A percentile compares a stretch with the other conserved stretches of the same genome.
phyloP scores from a whole-genome alignment of 1,139 yeast species.

The Yamadazyma atmosphaerica region DNA sequence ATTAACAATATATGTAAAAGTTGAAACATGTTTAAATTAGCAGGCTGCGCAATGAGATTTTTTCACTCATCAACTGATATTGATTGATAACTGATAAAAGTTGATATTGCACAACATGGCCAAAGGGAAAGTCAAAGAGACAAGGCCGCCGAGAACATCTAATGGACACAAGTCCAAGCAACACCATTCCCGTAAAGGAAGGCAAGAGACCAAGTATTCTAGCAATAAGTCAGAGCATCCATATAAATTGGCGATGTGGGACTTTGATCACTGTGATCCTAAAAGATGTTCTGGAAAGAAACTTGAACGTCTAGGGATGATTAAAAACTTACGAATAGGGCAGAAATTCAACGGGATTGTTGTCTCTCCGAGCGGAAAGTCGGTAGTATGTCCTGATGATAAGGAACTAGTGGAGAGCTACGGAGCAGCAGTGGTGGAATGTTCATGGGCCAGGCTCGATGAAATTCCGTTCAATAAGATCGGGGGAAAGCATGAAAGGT shows the following conservation, averaged over 20 bases:
- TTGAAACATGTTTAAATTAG: slow-evolving; percentile 1
- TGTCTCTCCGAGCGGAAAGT: slow-evolving; percentile 90
- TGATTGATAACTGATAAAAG: not conserved
- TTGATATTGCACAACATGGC: not conserved
- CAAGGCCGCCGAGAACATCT: slow-evolving; percentile 33
- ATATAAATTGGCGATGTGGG: slow-evolving; percentile 85
- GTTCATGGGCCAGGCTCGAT: slow-evolving; percentile 96
- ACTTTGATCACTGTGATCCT: slow-evolving; percentile 98
- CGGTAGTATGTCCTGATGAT: slow-evolving; percentile 91
- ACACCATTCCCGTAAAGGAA: slow-evolving; percentile 49
- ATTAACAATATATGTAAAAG: slow-evolving; percentile 5
- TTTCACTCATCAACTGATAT: too few species aligned
- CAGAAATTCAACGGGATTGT: slow-evolving; percentile 90
- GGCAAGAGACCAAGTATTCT: slow-evolving; percentile 50
- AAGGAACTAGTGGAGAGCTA: slow-evolving; percentile 67
- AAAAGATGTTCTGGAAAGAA: slow-evolving; percentile 97
- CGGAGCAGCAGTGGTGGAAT: slow-evolving; percentile 97
- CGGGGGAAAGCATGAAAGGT: slow-evolving; percentile 87
- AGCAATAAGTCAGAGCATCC: slow-evolving; percentile 32
- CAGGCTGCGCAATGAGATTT: too few species aligned
- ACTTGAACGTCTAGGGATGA: slow-evolving; percentile 82
- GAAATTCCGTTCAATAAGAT: slow-evolving; percentile 93
- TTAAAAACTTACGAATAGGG: slow-evolving; percentile 77
- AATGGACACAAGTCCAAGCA: slow-evolving; percentile 61
- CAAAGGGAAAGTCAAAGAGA: slow-evolving; percentile 27